Evolutionary conservation across 2,329 filamentous ascomycete genomes (phyloP), one percentile per base, ranked within the genome.

Genomic region (Periconia macrospinosa): DNA sequence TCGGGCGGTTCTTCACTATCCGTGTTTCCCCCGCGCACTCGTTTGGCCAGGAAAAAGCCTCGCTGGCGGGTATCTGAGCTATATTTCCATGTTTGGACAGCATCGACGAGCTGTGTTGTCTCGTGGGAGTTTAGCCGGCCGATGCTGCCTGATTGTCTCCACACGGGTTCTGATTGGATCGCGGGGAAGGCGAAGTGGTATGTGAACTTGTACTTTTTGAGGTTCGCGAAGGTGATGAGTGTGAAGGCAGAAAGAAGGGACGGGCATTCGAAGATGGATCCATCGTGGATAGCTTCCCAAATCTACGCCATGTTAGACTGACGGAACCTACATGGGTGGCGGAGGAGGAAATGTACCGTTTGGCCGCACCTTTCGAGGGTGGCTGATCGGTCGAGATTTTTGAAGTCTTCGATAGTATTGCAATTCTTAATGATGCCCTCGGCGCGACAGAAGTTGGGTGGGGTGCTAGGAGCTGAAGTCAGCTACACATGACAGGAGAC

Each of bases 101-200:
- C 82, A 53, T 96, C 92, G 13, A 92, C 90, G 30, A 99, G 81
- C 7, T 85, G 82, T 2, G 86, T 87, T 53, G 88, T 93, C 73
- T 97, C 93, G 57, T 83, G 78, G 2, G 82, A 69, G 2, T 80
- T 84, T 45, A 97, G 76, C 46, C 74, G 74, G 2, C 79, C 64
- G 2, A 58, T 56, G 18, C 69, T 67, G 6, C 70, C 63, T 5
- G 69, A 57, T 33, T 69, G 66, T 63, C 84, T 87, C 94, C 94
- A 99, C 27, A 83, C 80, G 1, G 91, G 91, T 50, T 93, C 88
- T 3, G 93, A 96, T 71, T 96, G 92, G 43, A 99, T 81, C 15
- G 93, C 92, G 1, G 94, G 94, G 68, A 96, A 99, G 6, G 89
- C 93, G 74, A 97, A 97, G 86, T 95, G 96, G 76, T 97, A 97